These are phyloP conservation scores for Neonectria sp. DNA, from an alignment of 2,329 filamentous ascomycete species.

Conservation along the genomic window DNA sequence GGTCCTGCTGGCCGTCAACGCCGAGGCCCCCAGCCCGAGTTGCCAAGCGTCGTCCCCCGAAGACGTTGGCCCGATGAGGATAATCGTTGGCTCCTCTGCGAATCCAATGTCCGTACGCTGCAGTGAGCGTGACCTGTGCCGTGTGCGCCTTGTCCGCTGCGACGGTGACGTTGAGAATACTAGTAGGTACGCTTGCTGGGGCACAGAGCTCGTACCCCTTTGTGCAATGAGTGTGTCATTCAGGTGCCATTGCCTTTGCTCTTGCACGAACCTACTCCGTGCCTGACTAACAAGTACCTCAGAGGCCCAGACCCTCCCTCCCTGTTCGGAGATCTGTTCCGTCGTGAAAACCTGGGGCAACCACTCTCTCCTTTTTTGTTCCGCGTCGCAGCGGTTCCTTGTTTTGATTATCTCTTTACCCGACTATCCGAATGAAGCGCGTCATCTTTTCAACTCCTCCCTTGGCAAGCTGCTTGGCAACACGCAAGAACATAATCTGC, in stretches of 20 bases:
- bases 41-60: not conserved
- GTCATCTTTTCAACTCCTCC: not conserved
- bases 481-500: not conserved
- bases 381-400: constrained; percentile 4
- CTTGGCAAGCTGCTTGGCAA: not conserved
- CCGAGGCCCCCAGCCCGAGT: constrained; percentile 16
- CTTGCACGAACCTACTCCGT: not conserved
- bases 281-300: not conserved
- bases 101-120: constrained; percentile 2
- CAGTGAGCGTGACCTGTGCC: not conserved
- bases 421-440: constrained; percentile 8
- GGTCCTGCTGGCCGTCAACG: constrained; percentile 19
- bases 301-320: not conserved
- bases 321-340: not conserved
- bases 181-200: not conserved
- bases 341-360: constrained; percentile 9
- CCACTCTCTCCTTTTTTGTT: constrained; percentile 5
- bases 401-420: constrained; percentile 10
- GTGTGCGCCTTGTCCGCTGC: not conserved
- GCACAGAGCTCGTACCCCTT: constrained; percentile 2
- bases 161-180: not conserved
- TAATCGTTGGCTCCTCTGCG: constrained; percentile 18
- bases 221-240: not conserved
- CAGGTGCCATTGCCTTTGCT: not conserved
- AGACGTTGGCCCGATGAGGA: not conserved